Base-by-base conservation (phyloP, 805 yeast genomes). In the Spathaspora hagerdaliae region DNA sequence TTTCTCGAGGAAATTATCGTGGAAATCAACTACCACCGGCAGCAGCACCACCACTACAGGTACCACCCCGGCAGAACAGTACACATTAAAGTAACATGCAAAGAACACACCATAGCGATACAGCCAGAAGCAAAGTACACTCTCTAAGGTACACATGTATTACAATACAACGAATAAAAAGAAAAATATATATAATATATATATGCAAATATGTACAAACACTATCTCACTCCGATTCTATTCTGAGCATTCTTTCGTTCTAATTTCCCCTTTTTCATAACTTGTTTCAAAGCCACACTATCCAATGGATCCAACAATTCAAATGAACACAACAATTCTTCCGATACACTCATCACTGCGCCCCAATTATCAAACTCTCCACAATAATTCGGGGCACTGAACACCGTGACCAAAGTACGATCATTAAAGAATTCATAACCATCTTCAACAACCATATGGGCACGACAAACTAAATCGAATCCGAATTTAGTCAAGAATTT, bases 311-410 rank as follows among this genome's bases (percentile, higher is more conserved):
- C 97, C 48, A 92, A 73, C 44, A 92, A 76, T 64, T 92, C 99
- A 65, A 92, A 92, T 50, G 94, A 85, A 65, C 99, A 92, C 46
- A 94, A 71, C 52, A 92, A 74, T 56, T 92, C 97, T 51, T 92
- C 97, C 51, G 88, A 81, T 12, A 92, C 98, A 55, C 95, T 83
- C 98, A 92, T 92, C 5, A 92, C 97, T 2, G 99, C 99, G 13
- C 91, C 91, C 82, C 85, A 84, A 57, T 84, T 84, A 54, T 83
- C 82, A 64, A 84, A 84, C 58, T 84, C 90, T 8, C 91, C 91
- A 67, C 91, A 84, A 57, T 87, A 87, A 59, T 87, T 87, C 1
- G 95, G 95, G 5, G 94, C 95, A 48, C 82, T 77, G 57, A 87
- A 87, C 1, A 87, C 85, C 0, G 95, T 87, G 1, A 87, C 94